These are phyloP conservation scores for Crotalaria pallida DNA, from an alignment of 306 rosid species.

Conservation along the genomic window DNA sequence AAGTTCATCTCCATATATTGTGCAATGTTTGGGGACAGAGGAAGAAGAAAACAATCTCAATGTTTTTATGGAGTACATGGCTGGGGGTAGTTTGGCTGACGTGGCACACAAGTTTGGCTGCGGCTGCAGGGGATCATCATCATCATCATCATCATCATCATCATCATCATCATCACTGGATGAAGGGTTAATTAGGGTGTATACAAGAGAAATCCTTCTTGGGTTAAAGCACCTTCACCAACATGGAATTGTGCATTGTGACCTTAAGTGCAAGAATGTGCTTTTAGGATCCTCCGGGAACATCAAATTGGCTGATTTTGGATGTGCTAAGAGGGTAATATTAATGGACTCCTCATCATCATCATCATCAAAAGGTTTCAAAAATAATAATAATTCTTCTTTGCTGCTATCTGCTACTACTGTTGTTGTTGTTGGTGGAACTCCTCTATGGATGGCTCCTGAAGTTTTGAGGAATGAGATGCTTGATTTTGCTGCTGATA, in stretches of 20 bases:
- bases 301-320: conserved; percentile 63
- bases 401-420: too few species aligned
- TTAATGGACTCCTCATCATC: too few species aligned
- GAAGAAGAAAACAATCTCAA: conserved; percentile 18
- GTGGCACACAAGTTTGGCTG: conserved; percentile 49
- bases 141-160: too few species aligned
- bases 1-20: conserved; percentile 37
- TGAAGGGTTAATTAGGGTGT: conserved; percentile 50
- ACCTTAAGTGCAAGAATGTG: conserved; percentile 61
- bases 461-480: conserved; percentile 50
- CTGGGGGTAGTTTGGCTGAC: conserved; percentile 59
- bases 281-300: conserved; percentile 53
- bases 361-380: too few species aligned
- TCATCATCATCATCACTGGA: too few species aligned
- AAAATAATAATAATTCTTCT: too few species aligned
- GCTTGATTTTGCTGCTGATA: conserved; percentile 33
- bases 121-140: too few species aligned
- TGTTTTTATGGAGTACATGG: conserved; percentile 66
- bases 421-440: conserved; percentile 37
- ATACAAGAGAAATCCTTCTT: conserved; percentile 45
- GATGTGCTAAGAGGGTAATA: conserved; percentile 43
- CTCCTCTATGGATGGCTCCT: conserved; percentile 80
- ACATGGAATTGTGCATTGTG: conserved; percentile 50
- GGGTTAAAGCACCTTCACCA: conserved; percentile 46
- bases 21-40: conserved; percentile 45